Percentiles rank a stretch among this genome's conserved stretches.
Evolutionary conservation across 1,139 yeast species (phyloP).

Genomic region (Oligophagozyma castellii): DNA sequence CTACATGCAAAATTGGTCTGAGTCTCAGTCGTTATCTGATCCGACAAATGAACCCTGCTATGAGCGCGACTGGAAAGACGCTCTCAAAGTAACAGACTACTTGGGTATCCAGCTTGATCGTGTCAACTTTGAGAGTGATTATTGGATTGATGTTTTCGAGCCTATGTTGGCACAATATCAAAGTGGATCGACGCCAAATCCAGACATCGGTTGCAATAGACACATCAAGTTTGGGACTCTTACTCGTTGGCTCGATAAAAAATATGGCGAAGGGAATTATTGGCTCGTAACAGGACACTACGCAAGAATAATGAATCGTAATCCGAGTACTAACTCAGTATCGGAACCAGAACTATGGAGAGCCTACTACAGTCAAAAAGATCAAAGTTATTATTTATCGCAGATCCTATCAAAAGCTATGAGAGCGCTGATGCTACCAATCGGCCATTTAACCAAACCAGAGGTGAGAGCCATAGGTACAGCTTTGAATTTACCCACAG

Average conservation of each 20-base stretch:
- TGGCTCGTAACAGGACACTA: slow-evolving; percentile 96
- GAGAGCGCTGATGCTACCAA: slow-evolving; percentile 51
- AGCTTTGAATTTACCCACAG: slow-evolving; percentile 39
- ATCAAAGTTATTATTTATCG: slow-evolving; percentile 83
- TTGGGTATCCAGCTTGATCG: slow-evolving; percentile 58
- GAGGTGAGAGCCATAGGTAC: slow-evolving; percentile 57
- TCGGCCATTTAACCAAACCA: slow-evolving; percentile 66
- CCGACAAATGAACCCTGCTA: slow-evolving; percentile 38
- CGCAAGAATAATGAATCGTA: slow-evolving; percentile 40
- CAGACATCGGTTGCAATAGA: slow-evolving; percentile 80
- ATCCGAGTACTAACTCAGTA: slow-evolving; percentile 16
- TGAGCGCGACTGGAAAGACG: slow-evolving; percentile 84
- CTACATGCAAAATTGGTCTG: slow-evolving; percentile 89
- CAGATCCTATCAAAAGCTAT: slow-evolving; percentile 41
- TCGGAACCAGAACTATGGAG: slow-evolving; percentile 53
- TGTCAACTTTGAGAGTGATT: slow-evolving; percentile 76
- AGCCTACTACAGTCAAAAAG: slow-evolving; percentile 51
- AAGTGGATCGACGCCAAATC: slow-evolving; percentile 80
- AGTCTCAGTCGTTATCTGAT: slow-evolving; percentile 26
- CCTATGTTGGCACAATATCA: slow-evolving; percentile 75
- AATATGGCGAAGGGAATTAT: slow-evolving; percentile 34
- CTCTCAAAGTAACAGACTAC: slow-evolving; percentile 45
- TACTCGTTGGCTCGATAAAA: slow-evolving; percentile 36
- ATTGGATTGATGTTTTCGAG: slow-evolving; percentile 83
- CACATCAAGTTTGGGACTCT: slow-evolving; percentile 78